Evolutionary conservation across 768 basidiomycete genomes (phyloP).

Genomic region (Epithele typhae): DNA sequence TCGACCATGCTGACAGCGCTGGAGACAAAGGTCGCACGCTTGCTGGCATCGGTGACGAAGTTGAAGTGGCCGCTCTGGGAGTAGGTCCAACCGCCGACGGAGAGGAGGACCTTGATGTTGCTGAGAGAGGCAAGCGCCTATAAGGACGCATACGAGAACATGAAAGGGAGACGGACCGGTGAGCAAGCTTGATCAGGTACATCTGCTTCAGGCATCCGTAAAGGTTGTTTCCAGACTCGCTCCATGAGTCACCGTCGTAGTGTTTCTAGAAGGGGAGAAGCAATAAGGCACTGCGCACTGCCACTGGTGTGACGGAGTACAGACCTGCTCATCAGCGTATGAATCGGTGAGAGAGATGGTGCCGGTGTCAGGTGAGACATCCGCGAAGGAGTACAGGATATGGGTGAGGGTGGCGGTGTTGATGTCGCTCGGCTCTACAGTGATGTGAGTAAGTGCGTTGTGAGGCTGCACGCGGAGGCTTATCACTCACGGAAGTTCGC

Average conservation of each 20-base stretch:
- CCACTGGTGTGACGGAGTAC: not conserved
- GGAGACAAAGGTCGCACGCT: slow-evolving; percentile 53
- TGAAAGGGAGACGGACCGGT: slow-evolving; percentile 31
- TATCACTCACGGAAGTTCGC: slow-evolving; percentile 26
- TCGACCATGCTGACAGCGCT: slow-evolving; percentile 60
- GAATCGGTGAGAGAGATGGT: slow-evolving; percentile 62
- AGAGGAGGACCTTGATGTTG: slow-evolving; percentile 48
- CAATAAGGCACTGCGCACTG: too few species aligned
- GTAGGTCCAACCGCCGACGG: slow-evolving; percentile 66
- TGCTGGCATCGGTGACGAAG: slow-evolving; percentile 49
- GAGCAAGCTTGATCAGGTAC: slow-evolving; percentile 54
- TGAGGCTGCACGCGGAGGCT: not conserved
- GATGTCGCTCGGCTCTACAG: slow-evolving; percentile 61
- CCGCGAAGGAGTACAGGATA: slow-evolving; percentile 79
- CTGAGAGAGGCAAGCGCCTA: slow-evolving; percentile 13
- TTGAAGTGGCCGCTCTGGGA: slow-evolving; percentile 64
- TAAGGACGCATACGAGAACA: not conserved
- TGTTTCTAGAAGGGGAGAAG: too few species aligned
- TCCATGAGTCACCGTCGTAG: slow-evolving; percentile 69
- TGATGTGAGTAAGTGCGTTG: not conserved
- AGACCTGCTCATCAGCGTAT: slow-evolving; percentile 69
- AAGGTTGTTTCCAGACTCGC: slow-evolving; percentile 69
- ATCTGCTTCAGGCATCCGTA: slow-evolving; percentile 80
- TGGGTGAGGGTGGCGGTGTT: slow-evolving; percentile 60
- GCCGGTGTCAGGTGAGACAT: slow-evolving; percentile 59